Conservation (phyloP, 1,284 basidiomycete species). For the Tausonia pullulans region DNA sequence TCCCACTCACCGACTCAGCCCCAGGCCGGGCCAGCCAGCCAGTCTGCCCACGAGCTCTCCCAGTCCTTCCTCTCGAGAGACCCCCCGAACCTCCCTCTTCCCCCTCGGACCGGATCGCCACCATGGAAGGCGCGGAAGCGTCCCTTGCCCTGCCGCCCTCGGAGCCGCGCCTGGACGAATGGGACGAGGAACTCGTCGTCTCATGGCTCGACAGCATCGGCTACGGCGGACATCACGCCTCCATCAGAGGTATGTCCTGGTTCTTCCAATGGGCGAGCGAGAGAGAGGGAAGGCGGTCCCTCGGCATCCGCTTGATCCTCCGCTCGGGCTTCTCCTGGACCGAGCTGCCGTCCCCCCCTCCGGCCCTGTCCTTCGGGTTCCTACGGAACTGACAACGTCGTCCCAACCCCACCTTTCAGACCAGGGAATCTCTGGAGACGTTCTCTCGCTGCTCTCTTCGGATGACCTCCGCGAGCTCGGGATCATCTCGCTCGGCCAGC, state of each 20-base stretch:
- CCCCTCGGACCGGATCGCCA: no score
- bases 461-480: conserved; percentile 75
- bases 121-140: no score
- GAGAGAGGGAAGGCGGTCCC: not conserved
- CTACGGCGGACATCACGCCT: not conserved
- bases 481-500: conserved; percentile 70
- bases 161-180: conserved; percentile 9
- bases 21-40: no score
- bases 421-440: conserved; percentile 80
- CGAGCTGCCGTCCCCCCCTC: not conserved
- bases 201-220: conserved; percentile 7
- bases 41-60: no score
- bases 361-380: not conserved
- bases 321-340: not conserved
- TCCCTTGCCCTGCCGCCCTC: not conserved
- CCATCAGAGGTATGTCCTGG: not conserved
- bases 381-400: no score
- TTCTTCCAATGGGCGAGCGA: not conserved
- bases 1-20: no score
- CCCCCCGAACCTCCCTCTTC: no score
- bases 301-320: no score
- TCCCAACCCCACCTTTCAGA: conserved; percentile 40
- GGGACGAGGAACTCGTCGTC: conserved; percentile 12
- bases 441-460: conserved; percentile 66
- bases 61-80: no score